These are phyloP conservation scores for Microthlaspi erraticum DNA, from an alignment of 345 rosid species.

Conservation along the genomic window DNA sequence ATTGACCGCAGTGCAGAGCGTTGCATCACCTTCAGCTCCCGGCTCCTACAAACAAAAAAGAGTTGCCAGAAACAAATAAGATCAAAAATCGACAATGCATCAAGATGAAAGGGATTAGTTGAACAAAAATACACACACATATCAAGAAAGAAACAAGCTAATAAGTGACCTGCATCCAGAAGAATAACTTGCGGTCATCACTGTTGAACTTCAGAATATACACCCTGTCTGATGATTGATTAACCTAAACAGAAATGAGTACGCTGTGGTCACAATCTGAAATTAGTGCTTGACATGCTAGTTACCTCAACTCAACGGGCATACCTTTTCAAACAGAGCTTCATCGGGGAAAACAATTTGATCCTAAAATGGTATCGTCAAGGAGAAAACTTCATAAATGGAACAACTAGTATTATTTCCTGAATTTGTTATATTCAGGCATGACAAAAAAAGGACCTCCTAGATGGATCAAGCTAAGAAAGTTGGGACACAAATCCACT, in stretches of 20 bases:
- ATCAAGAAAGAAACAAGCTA: slow-evolving; percentile 11
- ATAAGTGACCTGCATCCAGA: slow-evolving; percentile 87
- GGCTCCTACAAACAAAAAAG: slow-evolving; percentile 67
- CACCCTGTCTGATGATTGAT: slow-evolving; percentile 87
- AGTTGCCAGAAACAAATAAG: slow-evolving; percentile 25
- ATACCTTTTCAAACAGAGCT: slow-evolving; percentile 95
- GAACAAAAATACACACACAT: slow-evolving; percentile 20
- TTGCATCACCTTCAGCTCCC: slow-evolving; percentile 68
- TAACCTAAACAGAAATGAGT: slow-evolving; percentile 58
- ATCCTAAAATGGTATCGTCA: slow-evolving; percentile 68
- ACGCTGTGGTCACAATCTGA: not conserved
- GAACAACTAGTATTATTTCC: slow-evolving; percentile 1
- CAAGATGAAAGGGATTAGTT: slow-evolving; percentile 14
- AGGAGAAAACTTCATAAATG: slow-evolving; percentile 48
- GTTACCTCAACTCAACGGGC: slow-evolving; percentile 1
- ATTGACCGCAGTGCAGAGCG: slow-evolving; percentile 73
- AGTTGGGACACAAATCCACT: slow-evolving; percentile 4
- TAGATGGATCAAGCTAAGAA: slow-evolving; percentile 6
- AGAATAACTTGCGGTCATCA: slow-evolving; percentile 85
- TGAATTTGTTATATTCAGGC: not conserved
- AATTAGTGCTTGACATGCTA: slow-evolving; percentile 1
- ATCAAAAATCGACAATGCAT: slow-evolving; percentile 12
- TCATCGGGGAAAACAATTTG: slow-evolving; percentile 93
- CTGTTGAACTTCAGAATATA: slow-evolving; percentile 86
- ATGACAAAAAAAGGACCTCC: not conserved